Base-by-base conservation (phyloP, 768 basidiomycete genomes). In the Phanerochaete carnosa region DNA sequence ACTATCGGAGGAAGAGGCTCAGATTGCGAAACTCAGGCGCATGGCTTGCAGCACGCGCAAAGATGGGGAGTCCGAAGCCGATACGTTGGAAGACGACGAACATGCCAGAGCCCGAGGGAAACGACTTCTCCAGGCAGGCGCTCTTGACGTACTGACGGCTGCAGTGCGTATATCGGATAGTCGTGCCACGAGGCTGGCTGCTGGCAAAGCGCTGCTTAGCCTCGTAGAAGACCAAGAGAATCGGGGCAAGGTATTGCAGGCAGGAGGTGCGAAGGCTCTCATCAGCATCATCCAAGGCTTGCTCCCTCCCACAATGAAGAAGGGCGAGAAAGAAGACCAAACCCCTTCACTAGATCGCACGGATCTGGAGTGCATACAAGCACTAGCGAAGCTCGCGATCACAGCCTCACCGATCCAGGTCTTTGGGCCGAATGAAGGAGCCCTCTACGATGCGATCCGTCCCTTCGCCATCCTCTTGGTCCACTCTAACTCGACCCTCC, bases 341-440 rank as follows among this genome's bases (percentile, higher is more conserved):
- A 57, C 72, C 29, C 61, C 70, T 28, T 67, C 72, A 43, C 62
- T 84, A 13, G 82, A 83, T 46, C 66, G 73, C 5, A 64, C 76
- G 0, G 78, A 82, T 50, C 75, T 94, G 13, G 77, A 83, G 19
- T 80, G 94, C 0, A 83, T 92, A 28, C 96, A 98, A 72, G 95
- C 94, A 2, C 76, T 97, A 28, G 92, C 95, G 16, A 97, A 98
- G 70, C 85, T 99, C 28, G 79, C 92, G 47, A 98, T 98, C 67
- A 98, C 96, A 1, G 82, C 94, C 2, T 87, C 94, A 11, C 97
- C 97, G 0, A 73, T 92, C 0, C 89, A 93, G 62, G 90, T 98
- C 30, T 95, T 97, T 74, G 95, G 95, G 1, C 90, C 95, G 8
- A 83, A 91, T 61, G 81, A 86, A 43, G 85, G 87, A 6, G 86